phyloP scores from a whole-genome alignment of 2,329 filamentous ascomycete species.

The Aspergillus arachidicola region DNA sequence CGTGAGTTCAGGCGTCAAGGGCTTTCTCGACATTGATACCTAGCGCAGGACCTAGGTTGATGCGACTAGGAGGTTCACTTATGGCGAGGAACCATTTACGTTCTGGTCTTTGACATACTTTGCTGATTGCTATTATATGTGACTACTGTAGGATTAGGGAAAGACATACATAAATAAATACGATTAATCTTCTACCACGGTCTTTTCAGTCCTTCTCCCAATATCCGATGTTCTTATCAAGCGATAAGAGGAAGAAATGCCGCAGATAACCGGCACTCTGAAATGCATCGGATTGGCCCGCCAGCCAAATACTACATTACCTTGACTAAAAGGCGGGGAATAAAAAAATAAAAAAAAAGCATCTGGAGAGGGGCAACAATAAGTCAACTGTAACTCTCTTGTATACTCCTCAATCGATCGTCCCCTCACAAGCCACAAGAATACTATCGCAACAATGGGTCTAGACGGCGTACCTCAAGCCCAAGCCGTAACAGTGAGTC shows the following conservation, averaged over 20 bases:
- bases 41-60: not conserved
- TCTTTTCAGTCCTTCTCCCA: no score
- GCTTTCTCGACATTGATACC: not conserved
- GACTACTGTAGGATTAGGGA: not conserved
- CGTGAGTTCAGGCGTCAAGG: not conserved
- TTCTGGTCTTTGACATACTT: no score
- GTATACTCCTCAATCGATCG: not conserved
- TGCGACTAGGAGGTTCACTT: not conserved
- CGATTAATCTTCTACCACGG: not conserved
- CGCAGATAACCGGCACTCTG: slow-evolving; percentile 13
- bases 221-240: not conserved
- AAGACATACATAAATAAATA: not conserved
- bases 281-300: slow-evolving; percentile 22
- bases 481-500: slow-evolving; percentile 51
- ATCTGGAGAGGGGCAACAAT: not conserved
- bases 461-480: slow-evolving; percentile 28
- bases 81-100: not conserved
- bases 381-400: no score
- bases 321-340: slow-evolving; percentile 28
- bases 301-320: slow-evolving; percentile 1
- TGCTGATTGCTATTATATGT: not conserved
- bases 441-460: slow-evolving; percentile 19
- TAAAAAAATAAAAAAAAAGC: not conserved
- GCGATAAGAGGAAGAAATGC: slow-evolving; percentile 13
- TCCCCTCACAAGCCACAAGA: not conserved